Conservation (phyloP, 768 basidiomycete genomes). For the Tylopilus plumbeoviolaceoides region DNA sequence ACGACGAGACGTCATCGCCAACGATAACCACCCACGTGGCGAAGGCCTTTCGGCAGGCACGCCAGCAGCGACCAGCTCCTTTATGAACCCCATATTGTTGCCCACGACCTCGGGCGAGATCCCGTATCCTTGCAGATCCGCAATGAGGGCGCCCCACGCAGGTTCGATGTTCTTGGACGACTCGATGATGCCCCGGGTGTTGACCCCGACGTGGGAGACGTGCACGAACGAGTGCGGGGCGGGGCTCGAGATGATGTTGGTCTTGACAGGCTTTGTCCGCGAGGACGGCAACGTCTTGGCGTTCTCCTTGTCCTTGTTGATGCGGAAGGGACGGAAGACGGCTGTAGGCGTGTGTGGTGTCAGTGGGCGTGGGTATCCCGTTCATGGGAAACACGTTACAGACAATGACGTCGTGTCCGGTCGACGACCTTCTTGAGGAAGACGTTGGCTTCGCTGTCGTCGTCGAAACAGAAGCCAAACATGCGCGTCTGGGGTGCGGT, state of each 20-base stretch:
- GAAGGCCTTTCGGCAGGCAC: background rate
- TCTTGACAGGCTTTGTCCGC: constrained; percentile 33
- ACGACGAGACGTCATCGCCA: background rate
- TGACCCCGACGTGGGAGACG: constrained; percentile 60
- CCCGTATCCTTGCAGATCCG: constrained; percentile 40
- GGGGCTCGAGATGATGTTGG: constrained; percentile 52
- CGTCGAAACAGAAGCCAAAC: constrained; percentile 55
- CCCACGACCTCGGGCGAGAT: constrained; percentile 30
- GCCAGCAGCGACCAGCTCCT: constrained; percentile 22
- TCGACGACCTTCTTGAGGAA: constrained; percentile 60
- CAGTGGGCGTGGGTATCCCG: background rate
- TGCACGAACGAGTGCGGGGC: constrained; percentile 61
- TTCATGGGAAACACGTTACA: background rate
- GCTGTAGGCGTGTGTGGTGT: constrained; percentile 3
- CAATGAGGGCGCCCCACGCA: constrained; percentile 46
- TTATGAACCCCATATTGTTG: constrained; percentile 35
- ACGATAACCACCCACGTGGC: constrained; percentile 11
- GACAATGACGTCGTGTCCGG: constrained; percentile 43
- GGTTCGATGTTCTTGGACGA: constrained; percentile 50
- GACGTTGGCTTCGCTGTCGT: constrained; percentile 54
- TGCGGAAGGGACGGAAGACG: constrained; percentile 28
- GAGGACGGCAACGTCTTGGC: constrained; percentile 33
- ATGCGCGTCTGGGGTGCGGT: constrained; percentile 34
- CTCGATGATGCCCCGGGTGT: constrained; percentile 47
- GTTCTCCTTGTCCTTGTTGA: constrained; percentile 24